Evolutionary conservation across 768 basidiomycete species (phyloP).

Genomic region (Lactifluus echinatus): DNA sequence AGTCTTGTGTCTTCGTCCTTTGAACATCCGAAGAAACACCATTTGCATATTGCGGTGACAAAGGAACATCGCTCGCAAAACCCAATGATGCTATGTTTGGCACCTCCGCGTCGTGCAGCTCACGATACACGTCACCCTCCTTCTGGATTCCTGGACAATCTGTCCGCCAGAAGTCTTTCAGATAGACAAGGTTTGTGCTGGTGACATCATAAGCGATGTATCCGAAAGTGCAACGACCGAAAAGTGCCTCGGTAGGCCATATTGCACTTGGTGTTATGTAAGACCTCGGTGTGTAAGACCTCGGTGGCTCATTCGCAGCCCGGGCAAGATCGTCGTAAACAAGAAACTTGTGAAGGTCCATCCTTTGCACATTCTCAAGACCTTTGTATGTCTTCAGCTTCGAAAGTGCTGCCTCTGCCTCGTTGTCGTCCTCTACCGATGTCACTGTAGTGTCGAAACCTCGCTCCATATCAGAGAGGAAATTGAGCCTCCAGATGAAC

Average conservation of each 20-base stretch:
- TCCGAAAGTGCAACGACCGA: too few relatives aligned
- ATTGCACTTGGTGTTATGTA: too few relatives aligned
- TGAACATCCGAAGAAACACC: not conserved
- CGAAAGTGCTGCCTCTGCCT: not conserved
- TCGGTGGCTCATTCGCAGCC: too few relatives aligned
- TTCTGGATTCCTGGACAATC: not conserved
- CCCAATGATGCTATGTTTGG: not conserved
- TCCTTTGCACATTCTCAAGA: not conserved
- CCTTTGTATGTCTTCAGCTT: not conserved
- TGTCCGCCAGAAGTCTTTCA: not conserved
- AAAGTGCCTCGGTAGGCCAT: too few relatives aligned
- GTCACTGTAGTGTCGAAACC: conserved; percentile 1
- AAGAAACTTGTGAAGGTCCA: not conserved
- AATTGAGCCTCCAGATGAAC: conserved; percentile 9
- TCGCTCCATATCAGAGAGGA: not conserved
- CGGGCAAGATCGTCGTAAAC: not conserved
- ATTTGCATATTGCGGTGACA: not conserved
- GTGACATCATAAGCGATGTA: too few relatives aligned
- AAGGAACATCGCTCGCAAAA: not conserved
- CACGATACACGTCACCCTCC: not conserved
- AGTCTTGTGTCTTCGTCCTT: not conserved
- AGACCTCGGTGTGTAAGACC: too few relatives aligned
- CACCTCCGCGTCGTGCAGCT: not conserved
- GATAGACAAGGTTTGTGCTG: not conserved
- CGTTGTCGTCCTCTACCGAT: not conserved